Conservation (phyloP, 768 basidiomycete species). For the Aureoboletus auriporus region DNA sequence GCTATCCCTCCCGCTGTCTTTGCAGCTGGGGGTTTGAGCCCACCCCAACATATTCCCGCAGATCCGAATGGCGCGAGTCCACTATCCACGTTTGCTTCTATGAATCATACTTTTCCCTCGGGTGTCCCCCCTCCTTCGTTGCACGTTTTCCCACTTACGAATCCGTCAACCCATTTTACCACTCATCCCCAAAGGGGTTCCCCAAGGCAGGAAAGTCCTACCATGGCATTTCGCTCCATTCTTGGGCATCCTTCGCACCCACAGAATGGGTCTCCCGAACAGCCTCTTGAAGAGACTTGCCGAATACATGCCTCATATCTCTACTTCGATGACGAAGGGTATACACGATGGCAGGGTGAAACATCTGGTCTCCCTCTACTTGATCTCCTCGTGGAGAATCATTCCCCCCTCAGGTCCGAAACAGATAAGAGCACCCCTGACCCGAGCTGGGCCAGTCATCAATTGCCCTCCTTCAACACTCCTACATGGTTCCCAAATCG, state of each 20-base stretch:
- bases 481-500: conserved; percentile 83
- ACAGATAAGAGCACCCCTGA: conserved; percentile 24
- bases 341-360: conserved; percentile 88
- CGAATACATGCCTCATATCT: conserved; percentile 76
- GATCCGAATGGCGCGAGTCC: conserved; percentile 32
- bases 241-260: conserved; percentile 33
- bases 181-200: conserved; percentile 39
- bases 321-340: conserved; percentile 85
- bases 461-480: conserved; percentile 32
- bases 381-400: conserved; percentile 75
- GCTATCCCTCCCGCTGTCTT: conserved; percentile 82
- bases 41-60: conserved; percentile 32
- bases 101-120: conserved; percentile 40
- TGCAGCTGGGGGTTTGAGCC: conserved; percentile 47
- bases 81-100: conserved; percentile 37
- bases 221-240: conserved; percentile 37
- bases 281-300: conserved; percentile 53
- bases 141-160: conserved; percentile 73
- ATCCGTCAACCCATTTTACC: conserved; percentile 76
- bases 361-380: conserved; percentile 89
- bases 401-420: conserved; percentile 39
- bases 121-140: conserved; percentile 78
- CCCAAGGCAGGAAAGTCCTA: conserved; percentile 45
- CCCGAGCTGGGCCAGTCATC: conserved; percentile 28
- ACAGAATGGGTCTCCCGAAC: conserved; percentile 33